A percentile compares a stretch with the other conserved stretches of the same genome.
phyloP scores from a whole-genome alignment of 257 asterid species.

The Scutellaria galericulata region DNA sequence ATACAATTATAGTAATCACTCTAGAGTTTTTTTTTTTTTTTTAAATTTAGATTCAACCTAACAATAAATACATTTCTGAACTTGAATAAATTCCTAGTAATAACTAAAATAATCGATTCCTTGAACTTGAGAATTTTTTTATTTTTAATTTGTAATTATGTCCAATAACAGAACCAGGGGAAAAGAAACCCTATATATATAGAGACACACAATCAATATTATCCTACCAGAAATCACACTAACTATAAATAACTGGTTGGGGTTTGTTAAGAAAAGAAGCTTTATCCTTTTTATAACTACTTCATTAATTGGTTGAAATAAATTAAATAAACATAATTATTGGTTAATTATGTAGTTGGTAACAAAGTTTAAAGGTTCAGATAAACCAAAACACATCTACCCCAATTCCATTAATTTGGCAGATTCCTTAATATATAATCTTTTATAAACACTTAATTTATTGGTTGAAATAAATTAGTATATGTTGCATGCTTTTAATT shows the following conservation, averaged over 20 bases:
- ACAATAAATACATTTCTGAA: too few species aligned
- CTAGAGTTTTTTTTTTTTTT: not conserved
- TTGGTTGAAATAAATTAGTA: too few species aligned
- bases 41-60: not conserved
- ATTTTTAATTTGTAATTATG: not conserved
- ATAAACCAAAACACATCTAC: not conserved
- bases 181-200: not conserved
- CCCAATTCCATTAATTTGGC: slow-evolving; percentile 2
- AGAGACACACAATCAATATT: not conserved
- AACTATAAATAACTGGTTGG: slow-evolving; percentile 18
- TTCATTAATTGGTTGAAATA: slow-evolving; percentile 19
- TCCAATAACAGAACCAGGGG: not conserved
- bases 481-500: too few species aligned
- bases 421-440: not conserved
- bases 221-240: slow-evolving; percentile 35
- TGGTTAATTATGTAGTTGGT: slow-evolving; percentile 31
- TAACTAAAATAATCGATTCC: not conserved
- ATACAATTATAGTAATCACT: not conserved
- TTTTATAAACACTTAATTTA: not conserved
- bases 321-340: slow-evolving; percentile 22
- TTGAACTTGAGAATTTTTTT: too few species aligned
- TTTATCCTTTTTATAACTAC: slow-evolving; percentile 31
- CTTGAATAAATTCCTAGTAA: too few species aligned
- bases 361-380: not conserved
- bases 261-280: slow-evolving; percentile 37